These are phyloP conservation scores for Cadophora gregata DNA, from an alignment of 2,329 filamentous ascomycete species.

Conservation along the genomic window DNA sequence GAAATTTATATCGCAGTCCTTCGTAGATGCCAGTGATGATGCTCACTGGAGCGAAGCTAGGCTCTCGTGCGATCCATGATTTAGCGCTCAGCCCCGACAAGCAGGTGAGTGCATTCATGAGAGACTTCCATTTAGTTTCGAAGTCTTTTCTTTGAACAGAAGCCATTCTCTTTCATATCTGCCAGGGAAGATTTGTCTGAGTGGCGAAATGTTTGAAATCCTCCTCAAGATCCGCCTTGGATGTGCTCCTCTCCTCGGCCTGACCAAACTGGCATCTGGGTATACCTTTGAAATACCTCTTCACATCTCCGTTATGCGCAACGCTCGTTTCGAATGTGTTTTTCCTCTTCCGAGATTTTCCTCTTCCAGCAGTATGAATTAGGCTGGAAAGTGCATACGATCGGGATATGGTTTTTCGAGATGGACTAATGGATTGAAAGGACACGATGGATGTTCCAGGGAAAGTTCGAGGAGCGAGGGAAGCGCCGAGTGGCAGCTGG, in stretches of 20 bases:
- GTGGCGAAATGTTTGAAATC: not conserved
- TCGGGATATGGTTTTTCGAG: slow-evolving; percentile 31
- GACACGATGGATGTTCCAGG: slow-evolving; percentile 40
- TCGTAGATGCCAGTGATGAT: not conserved
- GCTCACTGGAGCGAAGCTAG: not conserved
- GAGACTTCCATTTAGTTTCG: not conserved
- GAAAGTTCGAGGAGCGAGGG: slow-evolving; percentile 33
- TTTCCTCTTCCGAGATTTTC: slow-evolving; percentile 41
- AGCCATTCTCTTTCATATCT: not conserved
- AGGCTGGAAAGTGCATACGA: slow-evolving; percentile 39
- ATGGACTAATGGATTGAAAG: slow-evolving; percentile 33
- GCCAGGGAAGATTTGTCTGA: not conserved
- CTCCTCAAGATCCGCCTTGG: not conserved
- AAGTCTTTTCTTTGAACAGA: not conserved
- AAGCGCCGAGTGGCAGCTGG: slow-evolving; percentile 24
- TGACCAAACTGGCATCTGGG: slow-evolving; percentile 39
- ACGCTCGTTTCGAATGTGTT: slow-evolving; percentile 25
- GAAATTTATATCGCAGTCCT: not conserved
- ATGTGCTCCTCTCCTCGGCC: slow-evolving; percentile 18
- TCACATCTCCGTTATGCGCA: slow-evolving; percentile 41
- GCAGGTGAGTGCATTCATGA: not conserved
- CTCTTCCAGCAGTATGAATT: slow-evolving; percentile 42
- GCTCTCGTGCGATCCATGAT: not conserved
- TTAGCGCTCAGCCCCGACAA: not conserved
- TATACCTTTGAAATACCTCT: slow-evolving; percentile 37